A percentile compares a stretch with the other conserved stretches of the same genome.
Evolutionary conservation across 129 eudicot genomes (phyloP).

Genomic region (Lactuca sativa): DNA sequence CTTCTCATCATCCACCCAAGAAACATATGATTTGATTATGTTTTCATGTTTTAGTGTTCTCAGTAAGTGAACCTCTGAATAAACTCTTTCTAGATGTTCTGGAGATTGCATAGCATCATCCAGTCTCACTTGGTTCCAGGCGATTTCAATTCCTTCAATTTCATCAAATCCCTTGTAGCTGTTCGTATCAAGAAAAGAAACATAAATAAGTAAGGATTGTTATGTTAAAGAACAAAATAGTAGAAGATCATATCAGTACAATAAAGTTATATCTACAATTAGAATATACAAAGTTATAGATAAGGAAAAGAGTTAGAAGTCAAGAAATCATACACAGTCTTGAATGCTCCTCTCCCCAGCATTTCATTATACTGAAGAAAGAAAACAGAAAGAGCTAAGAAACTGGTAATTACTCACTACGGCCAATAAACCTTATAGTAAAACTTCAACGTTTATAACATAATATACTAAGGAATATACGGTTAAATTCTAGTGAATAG

Average conservation of each 20-base stretch:
- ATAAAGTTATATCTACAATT: conserved; percentile 2
- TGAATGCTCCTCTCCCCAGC: conserved; percentile 47
- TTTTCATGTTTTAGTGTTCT: conserved; percentile 47
- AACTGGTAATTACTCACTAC: conserved; percentile 9
- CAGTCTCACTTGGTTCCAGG: conserved; percentile 47
- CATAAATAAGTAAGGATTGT: conserved; percentile 6
- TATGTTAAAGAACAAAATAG: background rate
- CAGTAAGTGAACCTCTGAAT: conserved; percentile 38
- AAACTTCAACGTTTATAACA: background rate
- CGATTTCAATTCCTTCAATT: conserved; percentile 55
- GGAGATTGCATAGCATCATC: conserved; percentile 38
- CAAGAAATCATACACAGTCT: conserved; percentile 46
- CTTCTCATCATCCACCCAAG: conserved; percentile 48
- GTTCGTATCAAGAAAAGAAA: conserved; percentile 6
- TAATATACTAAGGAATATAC: background rate
- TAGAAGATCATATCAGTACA: background rate
- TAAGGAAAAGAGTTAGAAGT: conserved; percentile 9
- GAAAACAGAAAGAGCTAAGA: conserved; percentile 32
- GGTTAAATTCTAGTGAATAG: background rate
- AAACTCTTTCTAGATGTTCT: conserved; percentile 27
- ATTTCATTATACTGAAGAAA: conserved; percentile 42
- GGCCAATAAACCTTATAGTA: conserved; percentile 10
- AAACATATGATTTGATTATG: conserved; percentile 42
- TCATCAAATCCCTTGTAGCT: conserved; percentile 53
- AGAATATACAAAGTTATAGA: conserved; percentile 3